Evolutionary conservation across 2,329 filamentous ascomycete species (phyloP), one percentile per base, ranked within the genome.

Genomic region (Paracoccidioides brasiliensis): DNA sequence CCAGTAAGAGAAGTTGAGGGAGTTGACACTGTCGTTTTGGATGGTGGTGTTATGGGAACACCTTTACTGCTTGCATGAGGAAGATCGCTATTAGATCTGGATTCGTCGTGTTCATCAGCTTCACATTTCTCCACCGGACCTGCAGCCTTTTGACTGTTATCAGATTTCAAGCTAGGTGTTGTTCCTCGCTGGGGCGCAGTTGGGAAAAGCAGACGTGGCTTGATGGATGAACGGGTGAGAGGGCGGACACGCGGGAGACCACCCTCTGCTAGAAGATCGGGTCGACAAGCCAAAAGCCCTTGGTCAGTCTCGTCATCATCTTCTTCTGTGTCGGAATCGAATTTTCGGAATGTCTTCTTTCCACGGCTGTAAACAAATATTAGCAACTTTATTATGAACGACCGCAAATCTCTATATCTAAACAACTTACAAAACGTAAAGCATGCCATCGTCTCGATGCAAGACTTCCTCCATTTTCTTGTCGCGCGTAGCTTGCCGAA

Each of bases 171-270:
- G 38, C 65, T 63, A 32, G 4, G 44, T 40, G 30, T 10, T 55
- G 41, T 35, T 55, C 30, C 67, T 50, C 69, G 66, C 58, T 76
- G 67, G 51, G 74, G 70, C 55, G 74, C 70, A 33, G 68, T 73
- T 15, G 78, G 74, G 67, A 82, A 84, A 3, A 84, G 74, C n/a
- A 80, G 71, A 51, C 79, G 79, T 3, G 81, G 81, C 62, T 80
- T 79, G 66, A 83, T 76, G 1, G 75, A 73, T 9, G 79, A 78
- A 60, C 80, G 78, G 38, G 78, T 81, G 48, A 84, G 66, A 10
- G 76, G 78, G 30, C 76, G 76, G 38, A 69, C 56, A n/a, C 59
- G 62, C 42, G 64, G 63, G 33, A 65, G 52, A 7, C 66, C 55
- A 22, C 62, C 61, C 3, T 62, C 60, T 32, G 71, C 66, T 5